These are phyloP conservation scores for Aristolochia californica DNA, from an alignment of 164 flowering plant genomes.

Conservation along the genomic window DNA sequence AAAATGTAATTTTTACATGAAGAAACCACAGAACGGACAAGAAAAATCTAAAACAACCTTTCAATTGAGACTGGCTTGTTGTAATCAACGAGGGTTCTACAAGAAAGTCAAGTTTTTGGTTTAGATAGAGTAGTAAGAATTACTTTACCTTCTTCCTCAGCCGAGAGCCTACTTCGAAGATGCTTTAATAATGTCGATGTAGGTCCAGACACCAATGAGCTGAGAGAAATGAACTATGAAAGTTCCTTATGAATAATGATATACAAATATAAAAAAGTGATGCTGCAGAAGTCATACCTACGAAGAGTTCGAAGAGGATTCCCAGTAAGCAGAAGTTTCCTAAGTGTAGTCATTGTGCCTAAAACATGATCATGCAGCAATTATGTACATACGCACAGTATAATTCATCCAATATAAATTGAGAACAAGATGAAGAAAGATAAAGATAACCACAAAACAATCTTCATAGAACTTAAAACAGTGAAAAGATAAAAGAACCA, in stretches of 20 bases:
- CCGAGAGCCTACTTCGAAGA: conserved; percentile 77
- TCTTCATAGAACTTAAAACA: no score
- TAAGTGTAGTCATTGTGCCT: conserved; percentile 85
- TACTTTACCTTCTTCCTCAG: conserved; percentile 43
- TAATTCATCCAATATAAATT: no score
- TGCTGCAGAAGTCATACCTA: conserved; percentile 36
- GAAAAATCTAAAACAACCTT: no score
- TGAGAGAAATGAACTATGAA: conserved; percentile 22
- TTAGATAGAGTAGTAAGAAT: not conserved
- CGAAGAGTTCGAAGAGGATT: conserved; percentile 86
- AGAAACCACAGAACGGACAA: no score
- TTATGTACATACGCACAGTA: no score
- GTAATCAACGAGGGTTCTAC: no score
- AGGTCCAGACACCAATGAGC: conserved; percentile 85
- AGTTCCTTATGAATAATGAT: conserved; percentile 1
- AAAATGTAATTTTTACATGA: no score
- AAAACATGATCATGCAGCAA: not conserved
- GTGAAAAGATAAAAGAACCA: no score
- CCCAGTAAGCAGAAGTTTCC: conserved; percentile 76
- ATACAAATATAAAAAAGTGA: not conserved
- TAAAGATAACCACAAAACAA: no score
- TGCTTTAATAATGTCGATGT: conserved; percentile 63
- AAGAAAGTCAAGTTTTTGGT: no score
- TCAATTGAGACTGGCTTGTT: no score
- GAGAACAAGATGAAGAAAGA: no score